Evolutionary conservation across 1,284 basidiomycete genomes (phyloP), one percentile per base, ranked within the genome.

Genomic region (Irpex sp.): DNA sequence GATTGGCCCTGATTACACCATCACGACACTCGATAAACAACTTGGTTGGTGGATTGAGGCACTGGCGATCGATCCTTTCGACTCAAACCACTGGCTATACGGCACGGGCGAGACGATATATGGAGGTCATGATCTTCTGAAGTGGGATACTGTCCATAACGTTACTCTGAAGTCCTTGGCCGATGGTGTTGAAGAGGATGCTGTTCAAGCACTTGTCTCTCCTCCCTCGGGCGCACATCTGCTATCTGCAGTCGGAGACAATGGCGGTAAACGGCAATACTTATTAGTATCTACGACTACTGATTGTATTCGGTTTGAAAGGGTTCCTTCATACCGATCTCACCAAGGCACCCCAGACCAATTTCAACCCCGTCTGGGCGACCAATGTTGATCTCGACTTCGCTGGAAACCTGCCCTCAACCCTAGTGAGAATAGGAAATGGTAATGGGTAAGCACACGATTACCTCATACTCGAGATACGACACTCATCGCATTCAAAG

Each of bases 21-120:
- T 78, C 19, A 76, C 76, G 0, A 78, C 73, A 13, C 71, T 78
- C 17, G 80, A 80, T 3, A 72, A 73, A 68, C 74, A 76, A 61
- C 74, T 78, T 48, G 78, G 78, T 8, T 78, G 77, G 74, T 74
- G 75, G 75, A 78, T 78, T 67, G 76, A 78, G 79, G 81, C 82
- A 13, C 72, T 87, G 54, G 77, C 74, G 11, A 87, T 87, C 61
- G 81, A 88, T 71, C 86, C 86, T 1, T 85, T 86, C 69, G 82
- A 88, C 70, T 85, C 83, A 0, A 81, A 88, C 70, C 86, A 88
- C 70, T 87, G 85, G 85, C 73, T 88, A 15, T 88, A 88, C 70
- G 86, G 86, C 26, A 88, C 85, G 21, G 85, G 85, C 40, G 79
- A 76, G n/a, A 87, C 76, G 3, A 79, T 87, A 48, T 83, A 84